Base-by-base conservation (phyloP, 768 basidiomycete genomes). In the Tremella mesenterica region DNA sequence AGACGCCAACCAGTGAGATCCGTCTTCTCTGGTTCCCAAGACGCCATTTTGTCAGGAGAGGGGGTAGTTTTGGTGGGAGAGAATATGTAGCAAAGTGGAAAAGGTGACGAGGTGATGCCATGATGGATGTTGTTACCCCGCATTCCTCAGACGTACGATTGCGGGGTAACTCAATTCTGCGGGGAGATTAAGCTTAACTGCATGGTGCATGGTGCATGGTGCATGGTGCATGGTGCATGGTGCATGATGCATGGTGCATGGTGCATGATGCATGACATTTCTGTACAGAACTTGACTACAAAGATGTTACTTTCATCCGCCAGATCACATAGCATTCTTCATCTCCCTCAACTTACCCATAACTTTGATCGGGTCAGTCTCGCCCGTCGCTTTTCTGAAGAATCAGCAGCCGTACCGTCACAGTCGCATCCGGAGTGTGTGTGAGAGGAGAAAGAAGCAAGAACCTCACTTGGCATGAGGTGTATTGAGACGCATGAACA, bases 401-500 rank as follows among this genome's bases (percentile, higher is more conserved):
- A 23, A 23, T 30, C 30, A 14, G 31, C 39, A 1, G 31, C 27
- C n/a, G 10, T 10, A 18, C 10, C 4, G 26, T 16, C 30, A 21
- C 3, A 14, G 52, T 28, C 9, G 16, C 44, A 27, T 45, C 8
- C 14, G n/a, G 6, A 76, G n/a, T n/a, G n/a, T n/a, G n/a, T n/a
- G n/a, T n/a, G n/a, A n/a, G n/a, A n/a, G n/a, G n/a, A n/a, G n/a
- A n/a, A n/a, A n/a, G n/a, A n/a, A n/a, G n/a, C n/a, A n/a, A n/a
- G n/a, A n/a, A n/a, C n/a, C 82, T 55, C 60, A 88, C 88, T 77
- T 76, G 29, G 91, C 81, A 4, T 81, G 77, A 4, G 78, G 76
- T 57, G 76, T 81, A 4, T 78, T 74, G 10, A 90, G 74, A 16
- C 90, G 80, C 88, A 95, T 90, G 73, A 96, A 96, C 7, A 89